Evolutionary conservation across 495 filamentous ascomycete genomes (phyloP).

Genomic region (Delitschia confertaspora): DNA sequence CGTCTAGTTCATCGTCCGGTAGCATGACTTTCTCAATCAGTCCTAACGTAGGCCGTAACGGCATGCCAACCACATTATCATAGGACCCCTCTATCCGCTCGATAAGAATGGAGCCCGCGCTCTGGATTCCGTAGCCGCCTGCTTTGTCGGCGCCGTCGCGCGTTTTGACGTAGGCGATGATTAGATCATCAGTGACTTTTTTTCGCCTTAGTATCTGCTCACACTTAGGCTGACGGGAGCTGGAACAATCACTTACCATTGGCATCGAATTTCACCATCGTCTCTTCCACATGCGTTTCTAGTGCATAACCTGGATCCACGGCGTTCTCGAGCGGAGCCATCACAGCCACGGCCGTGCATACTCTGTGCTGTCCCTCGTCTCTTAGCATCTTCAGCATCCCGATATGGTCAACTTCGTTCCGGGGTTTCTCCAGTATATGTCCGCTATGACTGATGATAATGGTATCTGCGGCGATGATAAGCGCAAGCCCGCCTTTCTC

Average conservation of each 20-base stretch:
- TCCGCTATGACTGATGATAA: conserved; percentile 70
- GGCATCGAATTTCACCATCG: conserved; percentile 67
- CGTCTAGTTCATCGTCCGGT: conserved; percentile 44
- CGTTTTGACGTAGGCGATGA: conserved; percentile 79
- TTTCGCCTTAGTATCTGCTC: too few relatives aligned
- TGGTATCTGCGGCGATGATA: conserved; percentile 84
- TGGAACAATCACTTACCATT: conserved; percentile 28
- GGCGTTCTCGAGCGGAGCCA: conserved; percentile 69
- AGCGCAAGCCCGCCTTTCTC: conserved; percentile 63
- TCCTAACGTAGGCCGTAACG: conserved; percentile 67
- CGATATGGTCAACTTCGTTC: conserved; percentile 66
- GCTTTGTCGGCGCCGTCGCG: conserved; percentile 94
- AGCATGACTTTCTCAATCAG: conserved; percentile 70
- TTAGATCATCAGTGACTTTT: conserved; percentile 70
- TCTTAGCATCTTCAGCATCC: conserved; percentile 70
- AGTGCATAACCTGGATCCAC: conserved; percentile 76
- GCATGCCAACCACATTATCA: conserved; percentile 96
- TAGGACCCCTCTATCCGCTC: conserved; percentile 81
- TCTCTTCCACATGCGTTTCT: conserved; percentile 77
- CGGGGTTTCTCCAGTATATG: conserved; percentile 83
- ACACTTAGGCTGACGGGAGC: background rate
- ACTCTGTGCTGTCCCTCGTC: conserved; percentile 68
- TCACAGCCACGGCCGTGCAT: conserved; percentile 69
- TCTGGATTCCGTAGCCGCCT: conserved; percentile 90
- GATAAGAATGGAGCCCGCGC: conserved; percentile 72